A percentile compares a stretch with the other conserved stretches of the same genome.
These are phyloP conservation scores for Trichosporon asahii DNA, from an alignment of 1,284 basidiomycete genomes.

Conservation along the genomic window DNA sequence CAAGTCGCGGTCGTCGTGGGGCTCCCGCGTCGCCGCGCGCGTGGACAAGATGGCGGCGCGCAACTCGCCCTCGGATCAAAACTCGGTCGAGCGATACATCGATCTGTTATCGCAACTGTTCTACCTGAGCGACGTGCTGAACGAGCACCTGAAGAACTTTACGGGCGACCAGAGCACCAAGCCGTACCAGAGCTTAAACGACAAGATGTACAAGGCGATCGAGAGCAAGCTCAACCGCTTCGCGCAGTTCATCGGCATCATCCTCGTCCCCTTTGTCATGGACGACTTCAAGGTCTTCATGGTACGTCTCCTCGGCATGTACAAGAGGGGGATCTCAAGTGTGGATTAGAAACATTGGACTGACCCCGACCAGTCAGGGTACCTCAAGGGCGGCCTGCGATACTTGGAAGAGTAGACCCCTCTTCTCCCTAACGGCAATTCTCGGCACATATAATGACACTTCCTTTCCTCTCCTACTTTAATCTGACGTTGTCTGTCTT, in stretches of 20 bases:
- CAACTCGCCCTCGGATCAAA: conserved; percentile 58
- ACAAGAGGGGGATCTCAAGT: not conserved
- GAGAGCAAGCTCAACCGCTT: conserved; percentile 72
- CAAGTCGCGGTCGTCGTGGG: conserved; percentile 65
- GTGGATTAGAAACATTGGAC: not conserved
- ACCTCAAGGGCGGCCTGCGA: conserved; percentile 39
- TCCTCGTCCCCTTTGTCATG: conserved; percentile 87
- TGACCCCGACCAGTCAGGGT: conserved; percentile 32
- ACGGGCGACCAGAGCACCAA: conserved; percentile 56
- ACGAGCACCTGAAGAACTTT: conserved; percentile 78
- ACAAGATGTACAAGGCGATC: conserved; percentile 62
- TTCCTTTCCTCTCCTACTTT: not conserved
- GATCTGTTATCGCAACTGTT: conserved; percentile 74
- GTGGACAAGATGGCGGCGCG: conserved; percentile 88
- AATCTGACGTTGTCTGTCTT: not conserved
- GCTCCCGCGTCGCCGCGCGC: conserved; percentile 72
- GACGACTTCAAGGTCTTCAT: conserved; percentile 64
- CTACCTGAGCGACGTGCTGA: conserved; percentile 69
- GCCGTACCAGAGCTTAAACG: conserved; percentile 66
- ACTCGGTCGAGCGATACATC: conserved; percentile 82
- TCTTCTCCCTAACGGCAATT: not conserved
- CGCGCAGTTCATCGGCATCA: conserved; percentile 86
- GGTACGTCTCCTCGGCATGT: conserved; percentile 57
- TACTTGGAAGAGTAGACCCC: conserved; percentile 42
- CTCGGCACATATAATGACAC: not conserved